phyloP scores from a whole-genome alignment of 2,329 filamentous ascomycete genomes.

The Fusarium keratoplasticum region DNA sequence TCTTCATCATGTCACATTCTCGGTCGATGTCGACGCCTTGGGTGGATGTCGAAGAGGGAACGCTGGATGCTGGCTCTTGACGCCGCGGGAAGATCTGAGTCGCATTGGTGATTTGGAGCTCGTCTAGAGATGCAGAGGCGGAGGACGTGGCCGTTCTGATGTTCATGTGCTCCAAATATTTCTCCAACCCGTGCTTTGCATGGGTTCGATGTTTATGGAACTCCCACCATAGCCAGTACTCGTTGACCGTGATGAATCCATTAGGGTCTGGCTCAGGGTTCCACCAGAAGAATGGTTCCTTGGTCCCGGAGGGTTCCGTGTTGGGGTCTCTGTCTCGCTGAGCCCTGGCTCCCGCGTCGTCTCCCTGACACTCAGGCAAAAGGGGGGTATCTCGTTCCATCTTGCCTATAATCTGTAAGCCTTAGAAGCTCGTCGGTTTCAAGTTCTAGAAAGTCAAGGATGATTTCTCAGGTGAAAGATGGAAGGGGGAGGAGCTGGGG shows the following conservation, averaged over 20 bases:
- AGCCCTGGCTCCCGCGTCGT: not conserved
- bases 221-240: not conserved
- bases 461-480: not conserved
- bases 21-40: not conserved
- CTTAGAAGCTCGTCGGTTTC: not conserved
- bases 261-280: not conserved
- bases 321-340: not conserved
- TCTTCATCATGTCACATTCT: not conserved
- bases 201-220: not conserved
- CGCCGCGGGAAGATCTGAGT: not conserved
- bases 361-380: not conserved
- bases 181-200: not conserved
- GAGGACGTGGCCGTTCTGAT: not conserved
- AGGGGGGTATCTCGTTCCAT: not conserved
- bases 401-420: not conserved
- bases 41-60: not conserved
- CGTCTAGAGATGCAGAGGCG: not conserved
- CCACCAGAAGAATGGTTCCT: not conserved
- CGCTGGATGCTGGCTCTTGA: not conserved
- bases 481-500: not conserved
- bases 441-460: not conserved
- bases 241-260: not conserved
- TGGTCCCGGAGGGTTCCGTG: not conserved
- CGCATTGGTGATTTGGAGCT: not conserved
- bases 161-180: not conserved